Evolutionary conservation across 2,329 filamentous ascomycete species (phyloP), one percentile per base, ranked within the genome.

Genomic region (Diaporthe humulicola): DNA sequence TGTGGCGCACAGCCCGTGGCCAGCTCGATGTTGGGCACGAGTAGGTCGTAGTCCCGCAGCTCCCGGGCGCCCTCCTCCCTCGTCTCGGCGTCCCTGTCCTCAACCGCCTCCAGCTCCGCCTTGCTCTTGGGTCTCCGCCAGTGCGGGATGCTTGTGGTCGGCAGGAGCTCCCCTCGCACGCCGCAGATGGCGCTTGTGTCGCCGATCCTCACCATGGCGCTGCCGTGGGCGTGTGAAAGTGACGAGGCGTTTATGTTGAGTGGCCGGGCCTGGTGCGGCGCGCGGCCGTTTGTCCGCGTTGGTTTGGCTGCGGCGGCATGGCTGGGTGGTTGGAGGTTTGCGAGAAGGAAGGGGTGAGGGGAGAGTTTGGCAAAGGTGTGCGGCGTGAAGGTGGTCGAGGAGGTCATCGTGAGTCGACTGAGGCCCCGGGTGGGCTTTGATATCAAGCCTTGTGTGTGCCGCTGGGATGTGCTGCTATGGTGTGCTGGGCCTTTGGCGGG

Each of bases 131-230:
- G 74, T 19, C 25, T 60, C 76, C 93, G 86, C 84, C 88, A 93
- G 79, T 91, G 92, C 64, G 93, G 92, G 75, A 97, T 94, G 81
- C 95, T 92, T 67, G 90, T 89, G 3, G 93, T 92, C 64, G 92
- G 88, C 36, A 99, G 87, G 9, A 98, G 92, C 85, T 99, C 97
- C 70, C 90, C 96, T 58, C 96, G 92, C 28, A 99, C 92, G 74
- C 96, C 97, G 82, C 96, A 98, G 50, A 99, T 96, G n/a, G 96
- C 95, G 1, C 95, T 95, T 1, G 96, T 98, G 83, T 97, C 95
- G 61, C 97, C 97, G 70, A 94, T 88, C 48, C 97, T 91, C 67
- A 98, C 94, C 0, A 98, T 93, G 0, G 96, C 93, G 79, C 95
- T 97, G 70, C 97, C 97, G 81, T 98, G 93, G 73, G 95, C 93